phyloP scores from a whole-genome alignment of 2,329 filamentous ascomycete genomes.

The Aspergillus fumigatus region DNA sequence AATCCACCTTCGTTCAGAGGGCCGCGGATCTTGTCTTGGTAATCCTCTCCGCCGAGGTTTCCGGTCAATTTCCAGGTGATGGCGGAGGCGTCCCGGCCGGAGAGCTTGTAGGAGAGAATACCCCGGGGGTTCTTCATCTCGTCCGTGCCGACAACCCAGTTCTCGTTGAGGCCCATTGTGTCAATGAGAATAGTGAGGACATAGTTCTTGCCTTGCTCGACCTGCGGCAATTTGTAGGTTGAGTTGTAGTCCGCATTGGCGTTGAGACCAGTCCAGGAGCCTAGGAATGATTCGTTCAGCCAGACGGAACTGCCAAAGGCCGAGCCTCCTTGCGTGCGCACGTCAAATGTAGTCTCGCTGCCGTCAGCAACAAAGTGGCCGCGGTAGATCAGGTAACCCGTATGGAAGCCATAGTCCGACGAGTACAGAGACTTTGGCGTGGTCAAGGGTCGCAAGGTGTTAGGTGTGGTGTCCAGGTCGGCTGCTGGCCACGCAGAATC shows the following conservation, averaged over 20 bases:
- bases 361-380: conserved; percentile 64
- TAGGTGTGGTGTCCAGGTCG: conserved; percentile 55
- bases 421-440: conserved; percentile 65
- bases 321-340: conserved; percentile 61
- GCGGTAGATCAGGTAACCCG: conserved; percentile 64
- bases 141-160: conserved; percentile 57
- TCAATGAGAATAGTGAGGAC: conserved; percentile 68
- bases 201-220: conserved; percentile 51
- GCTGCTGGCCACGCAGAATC: conserved; percentile 64
- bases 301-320: conserved; percentile 65
- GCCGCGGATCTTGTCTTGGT: conserved; percentile 48
- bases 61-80: conserved; percentile 56
- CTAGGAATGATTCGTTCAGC: conserved; percentile 60
- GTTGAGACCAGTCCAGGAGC: conserved; percentile 58
- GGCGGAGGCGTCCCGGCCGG: conserved; percentile 30
- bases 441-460: conserved; percentile 51
- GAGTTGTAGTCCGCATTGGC: conserved; percentile 47
- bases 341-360: conserved; percentile 52
- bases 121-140: conserved; percentile 56
- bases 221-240: conserved; percentile 53
- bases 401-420: conserved; percentile 70
- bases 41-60: conserved; percentile 55
- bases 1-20: conserved; percentile 57
- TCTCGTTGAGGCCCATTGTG: conserved; percentile 67
- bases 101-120: conserved; percentile 45